phyloP scores from a whole-genome alignment of 208 protist species.

The Angomonas deanei region DNA sequence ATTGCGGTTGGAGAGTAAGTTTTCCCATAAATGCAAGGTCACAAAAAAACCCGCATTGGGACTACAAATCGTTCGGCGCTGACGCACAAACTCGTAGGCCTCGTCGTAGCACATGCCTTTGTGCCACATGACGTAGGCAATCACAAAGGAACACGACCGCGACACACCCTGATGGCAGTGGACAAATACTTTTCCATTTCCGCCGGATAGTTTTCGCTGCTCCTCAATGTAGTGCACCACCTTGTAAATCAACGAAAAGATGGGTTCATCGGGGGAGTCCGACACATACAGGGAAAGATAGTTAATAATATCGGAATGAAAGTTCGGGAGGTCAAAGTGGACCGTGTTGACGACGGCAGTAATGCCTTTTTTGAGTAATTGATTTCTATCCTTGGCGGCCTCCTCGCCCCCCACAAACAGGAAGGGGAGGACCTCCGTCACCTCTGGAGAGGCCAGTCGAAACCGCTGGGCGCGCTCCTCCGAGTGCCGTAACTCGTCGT shows the following conservation, averaged over 20 bases:
- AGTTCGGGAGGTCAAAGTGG: constrained; percentile 63
- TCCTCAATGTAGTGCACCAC: constrained; percentile 87
- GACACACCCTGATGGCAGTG: constrained; percentile 95
- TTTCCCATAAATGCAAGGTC: constrained; percentile 76
- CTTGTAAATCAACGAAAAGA: constrained; percentile 85
- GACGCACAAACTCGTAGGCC: constrained; percentile 75
- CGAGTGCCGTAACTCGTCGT: constrained; percentile 51
- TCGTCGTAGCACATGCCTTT: constrained; percentile 71
- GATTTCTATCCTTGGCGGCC: constrained; percentile 47
- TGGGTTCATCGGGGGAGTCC: constrained; percentile 87
- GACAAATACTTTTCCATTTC: constrained; percentile 78
- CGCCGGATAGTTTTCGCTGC: constrained; percentile 12
- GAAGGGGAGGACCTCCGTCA: constrained; percentile 77
- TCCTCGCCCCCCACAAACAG: constrained; percentile 79
- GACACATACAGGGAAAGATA: constrained; percentile 82
- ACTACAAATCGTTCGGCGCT: constrained; percentile 62
- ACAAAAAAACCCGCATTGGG: constrained; percentile 91
- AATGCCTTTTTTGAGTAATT: constrained; percentile 82
- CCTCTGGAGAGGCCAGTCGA: constrained; percentile 48
- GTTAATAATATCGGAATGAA: constrained; percentile 63
- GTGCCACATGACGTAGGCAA: constrained; percentile 91
- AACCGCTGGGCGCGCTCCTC: constrained; percentile 61
- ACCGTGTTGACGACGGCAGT: constrained; percentile 93
- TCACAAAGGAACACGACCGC: constrained; percentile 83
- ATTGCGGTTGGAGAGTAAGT: constrained; percentile 36